These are phyloP conservation scores for Lactarius hatsudake DNA, from an alignment of 768 basidiomycete genomes.

Conservation along the genomic window DNA sequence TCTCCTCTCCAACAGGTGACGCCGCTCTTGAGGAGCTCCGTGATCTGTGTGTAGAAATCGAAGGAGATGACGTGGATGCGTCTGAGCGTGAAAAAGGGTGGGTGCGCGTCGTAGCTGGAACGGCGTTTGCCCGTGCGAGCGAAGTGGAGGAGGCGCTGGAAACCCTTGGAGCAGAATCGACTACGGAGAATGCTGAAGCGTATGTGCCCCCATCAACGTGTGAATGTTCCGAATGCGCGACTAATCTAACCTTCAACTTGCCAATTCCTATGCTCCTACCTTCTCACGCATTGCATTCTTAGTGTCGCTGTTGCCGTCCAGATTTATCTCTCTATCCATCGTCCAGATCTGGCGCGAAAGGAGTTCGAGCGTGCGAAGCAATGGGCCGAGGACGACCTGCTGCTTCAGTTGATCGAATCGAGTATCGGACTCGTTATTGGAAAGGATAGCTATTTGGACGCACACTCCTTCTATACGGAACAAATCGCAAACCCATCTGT, in stretches of 20 bases:
- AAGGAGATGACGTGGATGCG: constrained; percentile 69
- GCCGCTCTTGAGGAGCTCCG: constrained; percentile 75
- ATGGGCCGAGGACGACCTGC: constrained; percentile 86
- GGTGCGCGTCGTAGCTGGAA: constrained; percentile 81
- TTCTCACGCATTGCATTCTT: constrained; percentile 15
- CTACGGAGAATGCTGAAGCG: constrained; percentile 84
- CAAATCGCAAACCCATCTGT: constrained; percentile 79
- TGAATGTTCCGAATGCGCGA: constrained; percentile 16
- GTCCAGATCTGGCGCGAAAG: constrained; percentile 82
- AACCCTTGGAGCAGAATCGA: constrained; percentile 66
- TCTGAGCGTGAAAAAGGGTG: constrained; percentile 66
- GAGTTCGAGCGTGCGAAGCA: constrained; percentile 80
- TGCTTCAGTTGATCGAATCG: constrained; percentile 88
- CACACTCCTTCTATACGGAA: constrained; percentile 71
- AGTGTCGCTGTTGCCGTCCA: constrained; percentile 84
- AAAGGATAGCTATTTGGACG: constrained; percentile 59
- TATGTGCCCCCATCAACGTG: constrained; percentile 43
- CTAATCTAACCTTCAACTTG: neutral
- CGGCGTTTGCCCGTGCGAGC: constrained; percentile 77
- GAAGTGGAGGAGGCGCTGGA: constrained; percentile 93
- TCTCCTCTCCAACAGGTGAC: constrained; percentile 43
- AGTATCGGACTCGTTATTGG: constrained; percentile 73
- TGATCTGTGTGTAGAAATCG: constrained; percentile 83
- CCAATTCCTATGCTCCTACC: neutral
- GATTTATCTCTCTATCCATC: constrained; percentile 87